phyloP scores from a whole-genome alignment of 31 red algal species.

The Bonnemaisonia californica region DNA sequence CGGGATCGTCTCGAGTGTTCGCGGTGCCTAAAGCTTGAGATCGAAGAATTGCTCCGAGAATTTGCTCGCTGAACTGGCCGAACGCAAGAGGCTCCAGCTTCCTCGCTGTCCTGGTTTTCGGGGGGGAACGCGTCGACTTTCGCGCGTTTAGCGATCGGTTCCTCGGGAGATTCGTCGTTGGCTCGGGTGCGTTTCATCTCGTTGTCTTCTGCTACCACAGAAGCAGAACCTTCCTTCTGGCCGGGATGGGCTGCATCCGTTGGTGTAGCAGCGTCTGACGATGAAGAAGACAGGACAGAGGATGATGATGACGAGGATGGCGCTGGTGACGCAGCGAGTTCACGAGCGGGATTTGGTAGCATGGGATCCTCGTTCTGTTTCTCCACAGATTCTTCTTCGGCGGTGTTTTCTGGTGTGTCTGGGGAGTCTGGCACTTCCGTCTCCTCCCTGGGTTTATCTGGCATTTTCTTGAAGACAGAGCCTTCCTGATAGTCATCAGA shows the following conservation, averaged over 20 bases:
- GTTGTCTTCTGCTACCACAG: not conserved
- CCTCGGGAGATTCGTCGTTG: not conserved
- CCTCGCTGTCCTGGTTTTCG: not conserved
- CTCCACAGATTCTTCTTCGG: no score
- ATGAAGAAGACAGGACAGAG: not conserved
- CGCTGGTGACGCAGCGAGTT: not conserved
- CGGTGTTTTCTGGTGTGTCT: no score
- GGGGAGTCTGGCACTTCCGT: not conserved
- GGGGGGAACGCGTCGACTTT: not conserved
- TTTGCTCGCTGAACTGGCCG: not conserved
- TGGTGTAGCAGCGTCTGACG: not conserved
- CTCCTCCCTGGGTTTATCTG: not conserved
- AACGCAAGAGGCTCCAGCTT: not conserved
- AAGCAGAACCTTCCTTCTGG: not conserved
- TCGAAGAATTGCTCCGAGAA: not conserved
- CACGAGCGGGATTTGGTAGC: not conserved
- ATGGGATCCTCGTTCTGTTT: not conserved
- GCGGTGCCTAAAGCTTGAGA: not conserved
- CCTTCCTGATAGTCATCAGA: conserved; percentile 2
- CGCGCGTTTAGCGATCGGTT: not conserved
- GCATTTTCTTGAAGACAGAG: not conserved
- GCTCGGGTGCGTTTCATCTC: not conserved
- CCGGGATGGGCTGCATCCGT: not conserved
- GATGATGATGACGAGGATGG: not conserved
- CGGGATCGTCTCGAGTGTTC: not conserved